phyloP scores from a whole-genome alignment of 2,329 filamentous ascomycete genomes.

The Monilinia aucupariae region DNA sequence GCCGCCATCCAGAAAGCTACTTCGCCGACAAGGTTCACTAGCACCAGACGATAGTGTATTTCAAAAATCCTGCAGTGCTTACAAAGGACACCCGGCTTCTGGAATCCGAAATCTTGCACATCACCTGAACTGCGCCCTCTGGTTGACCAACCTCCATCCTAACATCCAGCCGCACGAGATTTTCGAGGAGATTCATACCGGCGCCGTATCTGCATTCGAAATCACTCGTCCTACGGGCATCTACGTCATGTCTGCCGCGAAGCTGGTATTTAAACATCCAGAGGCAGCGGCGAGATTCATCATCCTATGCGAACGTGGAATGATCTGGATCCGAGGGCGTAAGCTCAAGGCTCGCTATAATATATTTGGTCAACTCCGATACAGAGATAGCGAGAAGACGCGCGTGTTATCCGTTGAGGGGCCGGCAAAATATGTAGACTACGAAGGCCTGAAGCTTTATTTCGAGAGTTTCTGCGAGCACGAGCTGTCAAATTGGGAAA shows the following conservation, averaged over 20 bases:
- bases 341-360: neutral
- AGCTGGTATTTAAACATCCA: neutral
- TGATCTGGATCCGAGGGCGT: neutral
- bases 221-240: neutral
- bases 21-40: neutral
- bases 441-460: neutral
- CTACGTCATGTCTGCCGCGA: neutral
- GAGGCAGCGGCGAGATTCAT: neutral
- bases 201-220: neutral
- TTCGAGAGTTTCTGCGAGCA: neutral
- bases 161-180: neutral
- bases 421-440: neutral
- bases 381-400: neutral
- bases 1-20: neutral
- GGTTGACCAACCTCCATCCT: neutral
- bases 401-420: neutral
- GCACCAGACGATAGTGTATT: neutral
- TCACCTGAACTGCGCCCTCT: neutral
- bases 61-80: neutral
- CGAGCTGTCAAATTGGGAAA: neutral
- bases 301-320: rapidly evolving
- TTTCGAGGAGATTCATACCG: neutral
- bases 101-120: neutral
- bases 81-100: neutral
- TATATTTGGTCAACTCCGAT: neutral